Evolutionary conservation across 192 early-diverging fungal genomes (phyloP), one percentile per base, ranked within the genome.

Genomic region (Phycomyces blakesleeanus): DNA sequence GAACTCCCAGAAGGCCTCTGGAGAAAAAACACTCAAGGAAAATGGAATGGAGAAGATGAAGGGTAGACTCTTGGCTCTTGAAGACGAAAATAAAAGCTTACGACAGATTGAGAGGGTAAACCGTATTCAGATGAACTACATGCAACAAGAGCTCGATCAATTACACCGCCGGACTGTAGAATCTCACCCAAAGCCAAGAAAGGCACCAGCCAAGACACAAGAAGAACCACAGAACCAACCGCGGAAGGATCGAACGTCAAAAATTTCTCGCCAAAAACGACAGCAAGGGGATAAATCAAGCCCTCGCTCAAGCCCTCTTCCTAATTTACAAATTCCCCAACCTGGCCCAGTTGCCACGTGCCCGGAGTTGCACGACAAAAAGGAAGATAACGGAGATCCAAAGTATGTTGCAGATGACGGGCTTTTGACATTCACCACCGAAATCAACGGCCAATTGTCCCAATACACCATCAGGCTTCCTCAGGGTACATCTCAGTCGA

Each of bases 401-500:
- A 51, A 47, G 44, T 54, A 63, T 41, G 53, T 26, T 10, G 53
- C 61, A 8, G 24, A 54, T 16, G 51, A 63, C 24, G 61, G 61
- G 6, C 51, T 37, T 29, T 39, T 63, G 22, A 54, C 39, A 41
- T 54, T 63, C 38, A 63, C 61, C 39, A 63, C 61, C 21, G 51
- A 52, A 40, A 63, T 63, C 51, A 63, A 63, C 38, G 61, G 61
- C n/a, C 61, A 63, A 54, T 54, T 63, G 41, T 63, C 61, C 26
- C 44, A 40, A 40, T 63, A 63, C 37, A 41, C 61, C 2, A 54
- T 63, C 15, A 63, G 53, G 27, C 61, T 63, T 42, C 51, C 51
- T 41, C 26, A 21, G 10, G 49, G 49, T 47, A 3, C 40, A 15
- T 8, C n/a, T 10, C 24, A 55, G 12, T 29, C 52, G 0, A 34